Evolutionary conservation across 2,329 filamentous ascomycete species (phyloP), one percentile per base, ranked within the genome.

Genomic region (Stemphylium vesicarium): DNA sequence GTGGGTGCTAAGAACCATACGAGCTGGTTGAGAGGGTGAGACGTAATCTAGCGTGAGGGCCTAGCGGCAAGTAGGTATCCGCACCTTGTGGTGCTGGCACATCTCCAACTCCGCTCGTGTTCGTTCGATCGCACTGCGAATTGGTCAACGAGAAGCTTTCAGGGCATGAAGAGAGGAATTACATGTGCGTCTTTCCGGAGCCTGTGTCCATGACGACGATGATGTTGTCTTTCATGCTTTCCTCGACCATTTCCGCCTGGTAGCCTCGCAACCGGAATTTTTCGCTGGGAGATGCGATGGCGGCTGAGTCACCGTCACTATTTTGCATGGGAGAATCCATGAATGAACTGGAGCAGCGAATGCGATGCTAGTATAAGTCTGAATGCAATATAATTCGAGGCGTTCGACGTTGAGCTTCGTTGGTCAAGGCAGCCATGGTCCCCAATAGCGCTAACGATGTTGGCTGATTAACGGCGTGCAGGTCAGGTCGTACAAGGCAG

Each of bases 171-270:
- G 8, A 5, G 31, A 15, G 2, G 5, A 18, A 33, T 37, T 60
- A 73, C 74, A 81, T 74, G 42, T 79, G 77, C 12, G 80, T 81
- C 62, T 82, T 82, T 11, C 80, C 80, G 53, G 75, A 78, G 24
- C 80, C 80, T 2, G 80, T 82, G 46, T 81, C 78, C 78, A 81
- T 80, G 11, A 75, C 78, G 35, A 81, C 78, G 47, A 81, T 80
- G 50, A 80, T 71, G 56, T 82, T 82, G 15, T 66, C 61, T 38
- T 69, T 65, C 31, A 81, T 53, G 61, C 77, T 79, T 50, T 74
- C 72, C 37, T 79, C 73, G 2, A 81, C 72, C 80, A 82, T 81
- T 62, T 82, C 80, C 61, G 76, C 67, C 70, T 82, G 80, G 56
- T 82, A 82, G 1, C 75, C 72, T 10, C 80, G 77, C 5, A 80